Evolutionary conservation across 257 asterid species (phyloP), one percentile per base, ranked within the genome.

Genomic region (Plantago major): DNA sequence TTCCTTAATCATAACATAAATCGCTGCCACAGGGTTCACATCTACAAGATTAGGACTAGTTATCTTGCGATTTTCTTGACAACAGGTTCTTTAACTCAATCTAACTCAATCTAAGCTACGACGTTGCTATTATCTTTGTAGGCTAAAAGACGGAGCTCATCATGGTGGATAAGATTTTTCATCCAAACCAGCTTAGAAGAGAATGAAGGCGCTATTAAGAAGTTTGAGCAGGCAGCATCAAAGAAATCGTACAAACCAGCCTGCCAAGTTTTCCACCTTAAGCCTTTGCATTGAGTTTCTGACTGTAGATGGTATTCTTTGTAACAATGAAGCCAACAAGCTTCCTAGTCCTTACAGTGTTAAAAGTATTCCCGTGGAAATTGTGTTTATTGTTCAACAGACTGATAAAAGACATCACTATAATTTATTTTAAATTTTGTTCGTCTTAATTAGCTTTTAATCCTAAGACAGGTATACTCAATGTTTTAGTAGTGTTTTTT

Each of bases 191-290:
- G 86, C 84, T 72, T 91, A 64, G 87, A 85, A 77, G 96, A 84
- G 82, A 88, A 88, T 22, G 96, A 91, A 74, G 70, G 74, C 58
- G 94, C 88, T 28, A 62, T 71, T 45, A 86, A 84, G 78, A 91
- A 88, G 75, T 91, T 81, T 50, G 95, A 82, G 69, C 83, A 80
- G 73, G 91, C 84, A 13, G 78, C 89, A 46, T 30, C 78, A 56
- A 82, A 77, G 80, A 79, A 70, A 44, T 69, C 86, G 0, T 79
- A 67, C 76, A 68, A 51, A 67, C 71, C 92, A 11, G 71, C 80
- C 55, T 91, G 98, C 82, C 98, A 91, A 74, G 75, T 88, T 73
- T 91, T 91, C 82, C 98, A 85, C 72, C 81, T 91, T 78, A 91
- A 84, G 69, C 84, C 98, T 46, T 80, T 74, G 78, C 84, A 74